These are phyloP conservation scores for Alloascoidea africana DNA, from an alignment of 805 yeast species.

Conservation along the genomic window DNA sequence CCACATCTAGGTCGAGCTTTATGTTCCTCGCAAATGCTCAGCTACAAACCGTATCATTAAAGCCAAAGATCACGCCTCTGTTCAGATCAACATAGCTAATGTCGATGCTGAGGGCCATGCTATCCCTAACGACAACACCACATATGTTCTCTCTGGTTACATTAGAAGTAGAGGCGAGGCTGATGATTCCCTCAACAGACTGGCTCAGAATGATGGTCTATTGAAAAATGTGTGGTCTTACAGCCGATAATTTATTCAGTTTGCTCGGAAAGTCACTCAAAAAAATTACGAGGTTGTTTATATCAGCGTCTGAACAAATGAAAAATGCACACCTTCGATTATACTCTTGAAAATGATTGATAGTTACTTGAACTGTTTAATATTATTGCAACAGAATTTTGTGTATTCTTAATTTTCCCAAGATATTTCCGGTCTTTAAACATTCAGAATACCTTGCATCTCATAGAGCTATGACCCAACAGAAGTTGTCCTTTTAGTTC, in stretches of 20 bases:
- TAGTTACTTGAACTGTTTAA: too few relatives aligned
- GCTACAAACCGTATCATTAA: constrained; percentile 99
- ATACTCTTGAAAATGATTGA: too few relatives aligned
- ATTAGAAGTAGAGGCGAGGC: constrained; percentile 99
- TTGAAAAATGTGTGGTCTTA: constrained; percentile 44
- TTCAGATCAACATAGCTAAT: constrained; percentile 97
- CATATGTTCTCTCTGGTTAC: constrained; percentile 95
- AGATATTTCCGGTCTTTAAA: too few relatives aligned
- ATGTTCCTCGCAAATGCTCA: constrained; percentile 99
- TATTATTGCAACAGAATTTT: too few relatives aligned
- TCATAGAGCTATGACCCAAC: too few relatives aligned
- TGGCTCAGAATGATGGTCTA: constrained; percentile 97
- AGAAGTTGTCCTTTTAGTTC: too few relatives aligned
- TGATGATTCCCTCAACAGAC: constrained; percentile 98
- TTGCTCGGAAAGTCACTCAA: too few relatives aligned
- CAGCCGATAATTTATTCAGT: not conserved
- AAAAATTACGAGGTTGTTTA: too few relatives aligned
- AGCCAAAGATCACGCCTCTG: constrained; percentile 99
- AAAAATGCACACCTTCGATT: too few relatives aligned
- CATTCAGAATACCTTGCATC: too few relatives aligned
- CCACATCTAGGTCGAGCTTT: constrained; percentile 79
- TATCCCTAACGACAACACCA: constrained; percentile 76
- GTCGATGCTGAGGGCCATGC: constrained; percentile 96
- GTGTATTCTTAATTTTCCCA: too few relatives aligned
- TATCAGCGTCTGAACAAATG: too few relatives aligned